Evolutionary conservation across 495 filamentous ascomycete genomes (phyloP).

Genomic region (Tetracladium marchalianum): DNA sequence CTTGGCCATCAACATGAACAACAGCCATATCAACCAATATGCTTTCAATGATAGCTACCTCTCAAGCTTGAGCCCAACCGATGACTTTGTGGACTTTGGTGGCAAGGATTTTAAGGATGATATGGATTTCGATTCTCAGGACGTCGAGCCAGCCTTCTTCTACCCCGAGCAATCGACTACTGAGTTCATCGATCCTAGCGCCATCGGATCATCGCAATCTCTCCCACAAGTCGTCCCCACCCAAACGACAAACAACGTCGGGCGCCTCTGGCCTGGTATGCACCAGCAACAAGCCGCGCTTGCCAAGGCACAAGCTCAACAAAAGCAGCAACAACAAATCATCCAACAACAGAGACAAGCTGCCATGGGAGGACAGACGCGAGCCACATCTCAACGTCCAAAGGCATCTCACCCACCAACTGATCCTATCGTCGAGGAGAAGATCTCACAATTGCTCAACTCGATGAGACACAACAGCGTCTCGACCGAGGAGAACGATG

Average conservation of each 20-base stretch:
- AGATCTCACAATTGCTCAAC: conserved; percentile 73
- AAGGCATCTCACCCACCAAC: conserved; percentile 36
- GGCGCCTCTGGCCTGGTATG: conserved; percentile 78
- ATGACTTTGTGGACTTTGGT: conserved; percentile 51
- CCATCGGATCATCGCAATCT: conserved; percentile 43
- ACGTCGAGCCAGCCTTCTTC: conserved; percentile 38
- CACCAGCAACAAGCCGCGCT: conserved; percentile 81
- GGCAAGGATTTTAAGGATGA: conserved; percentile 40
- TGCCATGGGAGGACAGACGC: conserved; percentile 22
- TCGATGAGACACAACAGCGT: conserved; percentile 66
- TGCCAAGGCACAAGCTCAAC: conserved; percentile 59
- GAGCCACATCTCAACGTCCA: conserved; percentile 31
- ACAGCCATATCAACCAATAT: conserved; percentile 41
- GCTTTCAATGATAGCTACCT: conserved; percentile 42
- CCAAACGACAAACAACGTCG: conserved; percentile 42
- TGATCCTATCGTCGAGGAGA: conserved; percentile 71
- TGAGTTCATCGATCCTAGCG: conserved; percentile 61
- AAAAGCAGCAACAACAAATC: conserved; percentile 56
- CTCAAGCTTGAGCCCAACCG: conserved; percentile 33
- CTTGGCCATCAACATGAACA: conserved; percentile 52
- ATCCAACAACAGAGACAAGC: conserved; percentile 50
- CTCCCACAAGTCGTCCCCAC: conserved; percentile 27
- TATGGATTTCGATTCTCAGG: conserved; percentile 51
- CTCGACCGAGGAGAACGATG: conserved; percentile 37
- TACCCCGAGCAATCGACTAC: conserved; percentile 23